Base-by-base conservation (phyloP, 768 basidiomycete genomes). In the Mycena floridula region DNA sequence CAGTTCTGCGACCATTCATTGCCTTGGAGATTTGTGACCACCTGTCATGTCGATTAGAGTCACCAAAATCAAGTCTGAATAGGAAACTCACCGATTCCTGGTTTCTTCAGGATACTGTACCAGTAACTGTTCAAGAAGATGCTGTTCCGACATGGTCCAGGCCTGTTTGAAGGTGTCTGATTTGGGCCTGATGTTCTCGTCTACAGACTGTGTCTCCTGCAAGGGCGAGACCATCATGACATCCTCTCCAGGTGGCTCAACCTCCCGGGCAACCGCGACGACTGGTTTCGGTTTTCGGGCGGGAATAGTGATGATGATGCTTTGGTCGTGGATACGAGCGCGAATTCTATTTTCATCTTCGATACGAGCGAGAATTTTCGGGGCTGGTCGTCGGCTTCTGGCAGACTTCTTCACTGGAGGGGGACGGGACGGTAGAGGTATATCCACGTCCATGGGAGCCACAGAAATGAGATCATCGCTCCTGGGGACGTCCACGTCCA, bases 131-230 rank as follows among this genome's bases (percentile, higher is more conserved):
- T 90, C 89, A 1, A 90, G 73, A 13, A 85, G 64, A 51, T 86
- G 82, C 51, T 90, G 89, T 55, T 89, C 88, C 0, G 74, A 76
- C 18, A 79, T 67, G 2, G 81, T 76, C 89, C 88, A 91, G 1
- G 82, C 74, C 47, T 83, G 81, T 58, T 89, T 89, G 65, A 86
- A 90, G n/a, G 87, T 89, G 50, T 87, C 84, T 0, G 82, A 68
- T 54, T 73, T 77, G 1, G 70, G 66, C 46, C 77, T 64, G 7
- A n/a, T n/a, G 25, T 8, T 9, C 4, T 30, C 12, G 50, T 43
- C 37, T 42, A 3, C 12, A 21, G 7, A 16, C 27, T 48, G 40
- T 27, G 43, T 41, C 38, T 32, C 20, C 40, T 25, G 37, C 40
- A 25, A 25, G 25, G 46, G 37, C 28, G 23, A 37, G 28, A 9